Conservation (phyloP, 2,329 filamentous ascomycete genomes). For the Talaromyces sp. region DNA sequence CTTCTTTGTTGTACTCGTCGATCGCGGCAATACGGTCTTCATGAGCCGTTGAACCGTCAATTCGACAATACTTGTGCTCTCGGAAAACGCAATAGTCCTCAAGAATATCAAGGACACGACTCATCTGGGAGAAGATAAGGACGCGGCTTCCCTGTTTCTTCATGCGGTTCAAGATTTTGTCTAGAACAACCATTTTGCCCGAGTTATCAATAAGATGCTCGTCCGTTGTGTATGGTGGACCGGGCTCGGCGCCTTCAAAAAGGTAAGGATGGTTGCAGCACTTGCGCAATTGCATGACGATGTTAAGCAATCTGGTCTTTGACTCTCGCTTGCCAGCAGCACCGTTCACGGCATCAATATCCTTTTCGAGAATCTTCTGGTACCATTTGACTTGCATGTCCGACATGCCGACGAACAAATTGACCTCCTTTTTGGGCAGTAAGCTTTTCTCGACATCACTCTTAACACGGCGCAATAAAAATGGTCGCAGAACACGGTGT, state of each 20-base stretch:
- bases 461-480: constrained; percentile 93
- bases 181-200: constrained; percentile 95
- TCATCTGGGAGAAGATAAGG: constrained; percentile 99
- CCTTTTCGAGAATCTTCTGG: constrained; percentile 96
- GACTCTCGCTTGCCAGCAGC: constrained; percentile 95
- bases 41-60: constrained; percentile 93
- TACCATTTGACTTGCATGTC: constrained; percentile 99
- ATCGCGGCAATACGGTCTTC: constrained; percentile 97
- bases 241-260: constrained; percentile 94
- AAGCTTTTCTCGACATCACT: constrained; percentile 97
- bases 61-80: constrained; percentile 92
- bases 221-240: constrained; percentile 95
- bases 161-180: constrained; percentile 82
- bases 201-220: constrained; percentile 92
- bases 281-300: constrained; percentile 98
- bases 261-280: constrained; percentile 99
- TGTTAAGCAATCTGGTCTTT: constrained; percentile 94
- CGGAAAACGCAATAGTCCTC: constrained; percentile 98
- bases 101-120: constrained; percentile 89
- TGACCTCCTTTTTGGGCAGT: constrained; percentile 94
- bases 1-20: constrained; percentile 96
- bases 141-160: constrained; percentile 85
- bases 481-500: constrained; percentile 86
- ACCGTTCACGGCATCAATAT: constrained; percentile 97
- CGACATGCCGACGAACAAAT: constrained; percentile 96